Percentiles rank a stretch among this genome's conserved stretches.
phyloP scores from a whole-genome alignment of 805 yeast genomes.

The Kluyveromyces wickerhamii region DNA sequence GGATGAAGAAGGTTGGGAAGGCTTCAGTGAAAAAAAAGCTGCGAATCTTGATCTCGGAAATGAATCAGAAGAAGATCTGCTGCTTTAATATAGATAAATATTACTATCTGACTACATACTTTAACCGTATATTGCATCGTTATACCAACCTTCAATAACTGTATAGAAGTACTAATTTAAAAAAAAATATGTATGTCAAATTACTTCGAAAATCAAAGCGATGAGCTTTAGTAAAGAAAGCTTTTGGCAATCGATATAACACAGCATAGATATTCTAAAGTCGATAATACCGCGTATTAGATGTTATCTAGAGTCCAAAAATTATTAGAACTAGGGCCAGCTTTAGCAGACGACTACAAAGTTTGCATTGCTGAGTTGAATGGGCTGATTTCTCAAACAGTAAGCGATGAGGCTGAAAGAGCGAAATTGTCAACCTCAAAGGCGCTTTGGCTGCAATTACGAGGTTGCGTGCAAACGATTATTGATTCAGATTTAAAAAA shows the following conservation, averaged over 20 bases:
- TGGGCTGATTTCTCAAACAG: neutral
- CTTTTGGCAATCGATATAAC: too few relatives aligned
- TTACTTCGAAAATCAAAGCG: too few relatives aligned
- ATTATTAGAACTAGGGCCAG: too few relatives aligned
- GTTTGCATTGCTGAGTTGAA: neutral
- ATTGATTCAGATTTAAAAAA: constrained; percentile 4
- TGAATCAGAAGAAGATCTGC: constrained; percentile 18
- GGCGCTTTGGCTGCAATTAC: constrained; percentile 23
- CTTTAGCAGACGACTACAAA: neutral
- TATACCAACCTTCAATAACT: too few relatives aligned
- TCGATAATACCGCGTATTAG: too few relatives aligned
- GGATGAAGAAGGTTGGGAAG: constrained; percentile 34
- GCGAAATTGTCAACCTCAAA: constrained; percentile 18
- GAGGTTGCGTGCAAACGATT: neutral
- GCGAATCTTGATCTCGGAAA: constrained; percentile 17
- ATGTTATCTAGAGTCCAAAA: too few relatives aligned
- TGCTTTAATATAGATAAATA: constrained; percentile 3
- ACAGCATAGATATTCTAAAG: too few relatives aligned
- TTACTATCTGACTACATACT: neutral
- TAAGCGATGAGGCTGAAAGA: constrained; percentile 20
- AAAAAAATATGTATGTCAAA: too few relatives aligned
- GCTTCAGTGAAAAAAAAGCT: constrained; percentile 22
- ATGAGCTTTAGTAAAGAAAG: too few relatives aligned
- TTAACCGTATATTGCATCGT: too few relatives aligned
- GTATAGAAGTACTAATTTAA: too few relatives aligned